Conservation (phyloP, 139 green algal species). For the Tetradesmus obliquus region DNA sequence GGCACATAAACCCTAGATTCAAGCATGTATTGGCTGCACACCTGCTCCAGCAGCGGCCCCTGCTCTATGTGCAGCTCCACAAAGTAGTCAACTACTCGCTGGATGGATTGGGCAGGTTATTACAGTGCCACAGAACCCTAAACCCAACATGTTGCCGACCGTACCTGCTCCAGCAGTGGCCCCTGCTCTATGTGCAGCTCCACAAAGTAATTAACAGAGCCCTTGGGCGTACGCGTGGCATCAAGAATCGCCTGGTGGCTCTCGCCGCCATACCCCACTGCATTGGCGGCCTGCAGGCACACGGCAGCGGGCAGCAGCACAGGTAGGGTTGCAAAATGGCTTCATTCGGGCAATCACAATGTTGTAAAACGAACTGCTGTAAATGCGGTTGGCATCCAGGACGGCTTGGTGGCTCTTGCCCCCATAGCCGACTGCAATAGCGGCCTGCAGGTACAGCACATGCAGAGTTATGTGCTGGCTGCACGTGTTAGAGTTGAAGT, state of each 20-base stretch:
- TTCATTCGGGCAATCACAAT: slow-evolving; percentile 74
- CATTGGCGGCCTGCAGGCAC: slow-evolving; percentile 68
- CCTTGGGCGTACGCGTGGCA: slow-evolving; percentile 40
- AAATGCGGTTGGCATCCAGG: slow-evolving; percentile 51
- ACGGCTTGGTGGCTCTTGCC: slow-evolving; percentile 49
- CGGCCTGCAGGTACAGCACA: slow-evolving; percentile 58
- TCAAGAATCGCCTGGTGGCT: slow-evolving; percentile 59
- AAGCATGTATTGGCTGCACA: no score
- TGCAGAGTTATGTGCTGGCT: not conserved
- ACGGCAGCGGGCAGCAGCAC: not conserved
- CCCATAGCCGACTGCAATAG: slow-evolving; percentile 68
- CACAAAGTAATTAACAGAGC: slow-evolving; percentile 82
- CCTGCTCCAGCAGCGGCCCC: slow-evolving; percentile 56
- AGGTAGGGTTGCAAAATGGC: not conserved
- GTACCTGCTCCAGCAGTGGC: slow-evolving; percentile 26
- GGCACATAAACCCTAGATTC: no score
- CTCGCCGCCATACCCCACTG: slow-evolving; percentile 61
- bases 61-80: slow-evolving; percentile 99
- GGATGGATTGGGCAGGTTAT: no score
- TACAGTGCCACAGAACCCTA: no score
- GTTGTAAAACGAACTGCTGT: slow-evolving; percentile 50
- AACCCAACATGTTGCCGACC: no score
- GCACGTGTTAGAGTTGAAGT: no score
- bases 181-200: slow-evolving; percentile 99
- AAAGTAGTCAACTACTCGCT: slow-evolving; percentile 86